Base-by-base conservation (phyloP, 2,329 filamentous ascomycete species). In the Beauveria asiatica region DNA sequence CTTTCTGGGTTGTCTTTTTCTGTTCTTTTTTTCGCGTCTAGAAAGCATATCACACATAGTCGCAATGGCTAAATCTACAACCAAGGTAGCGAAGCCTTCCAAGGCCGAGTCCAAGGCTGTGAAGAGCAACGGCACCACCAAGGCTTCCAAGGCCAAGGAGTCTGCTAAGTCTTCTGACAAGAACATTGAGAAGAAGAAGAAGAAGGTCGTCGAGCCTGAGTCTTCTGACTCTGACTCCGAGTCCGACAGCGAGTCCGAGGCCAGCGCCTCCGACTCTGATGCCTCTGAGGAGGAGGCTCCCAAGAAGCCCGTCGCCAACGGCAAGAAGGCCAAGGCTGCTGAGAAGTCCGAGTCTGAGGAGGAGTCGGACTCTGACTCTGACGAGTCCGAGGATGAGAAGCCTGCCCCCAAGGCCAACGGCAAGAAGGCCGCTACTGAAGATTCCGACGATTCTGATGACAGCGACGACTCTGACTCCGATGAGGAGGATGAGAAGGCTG, bases 71-170 rank as follows among this genome's bases (percentile, higher is more conserved):
- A 88, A 88, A 76, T 76, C 79, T 59, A 88, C 88, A 78, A 80
- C 86, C 71, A 77, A 75, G 73, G 71, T 73, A 61, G 70, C 78
- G 73, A 82, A 76, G 72, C 72, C 80, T 72, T 78, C 74, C 66
- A 83, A 83, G 76, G 70, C 80, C 66, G 78, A 80, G 70, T 71
- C 76, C 67, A 74, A 76, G 68, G 70, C 76, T 67, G 84, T 86
- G 74, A 90, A 89, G 80, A 80, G 80, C 67, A 85, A 80, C 66
- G 82, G 83, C 65, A 80, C 89, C 68, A 83, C 81, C 76, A 92
- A 91, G 80, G 72, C 85, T 57, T 78, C 83, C 63, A 88, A 88
- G 78, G 81, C 83, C 68, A 88, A 88, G 80, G 79, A 85, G 65
- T 71, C 83, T 23, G 84, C 84, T 67, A 88, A 89, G 80, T 77